phyloP scores from a whole-genome alignment of 192 early-diverging fungal species.

The Gonapodya sp. region DNA sequence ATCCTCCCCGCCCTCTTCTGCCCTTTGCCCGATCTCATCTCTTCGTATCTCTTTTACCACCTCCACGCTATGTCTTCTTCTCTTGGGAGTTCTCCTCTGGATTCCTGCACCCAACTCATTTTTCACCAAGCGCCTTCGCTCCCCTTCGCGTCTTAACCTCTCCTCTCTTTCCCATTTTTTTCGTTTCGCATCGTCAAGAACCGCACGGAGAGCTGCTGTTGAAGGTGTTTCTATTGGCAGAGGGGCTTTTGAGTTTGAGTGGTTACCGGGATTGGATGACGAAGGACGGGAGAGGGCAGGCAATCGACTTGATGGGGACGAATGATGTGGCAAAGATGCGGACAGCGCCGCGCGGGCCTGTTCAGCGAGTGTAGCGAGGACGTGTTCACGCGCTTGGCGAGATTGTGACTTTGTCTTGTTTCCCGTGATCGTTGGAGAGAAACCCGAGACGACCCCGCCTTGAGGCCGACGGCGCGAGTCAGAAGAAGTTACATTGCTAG shows the following conservation, averaged over 20 bases:
- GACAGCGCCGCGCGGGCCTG: too few relatives aligned
- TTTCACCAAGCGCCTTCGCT: too few relatives aligned
- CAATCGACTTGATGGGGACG: too few relatives aligned
- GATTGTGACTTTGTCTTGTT: neutral
- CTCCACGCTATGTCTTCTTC: neutral
- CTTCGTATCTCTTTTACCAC: neutral
- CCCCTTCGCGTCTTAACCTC: neutral
- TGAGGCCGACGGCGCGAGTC: neutral
- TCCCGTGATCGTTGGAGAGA: neutral
- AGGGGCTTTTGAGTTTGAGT: too few relatives aligned
- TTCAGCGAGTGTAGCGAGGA: too few relatives aligned
- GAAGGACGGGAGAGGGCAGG: too few relatives aligned
- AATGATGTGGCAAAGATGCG: too few relatives aligned
- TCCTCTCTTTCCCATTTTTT: neutral
- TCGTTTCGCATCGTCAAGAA: neutral
- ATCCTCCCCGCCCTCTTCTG: neutral
- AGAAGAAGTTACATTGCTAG: neutral
- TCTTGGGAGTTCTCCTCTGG: too few relatives aligned
- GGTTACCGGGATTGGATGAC: too few relatives aligned
- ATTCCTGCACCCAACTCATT: too few relatives aligned
- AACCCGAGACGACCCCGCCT: neutral
- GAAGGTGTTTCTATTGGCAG: too few relatives aligned
- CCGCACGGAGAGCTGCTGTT: too few relatives aligned
- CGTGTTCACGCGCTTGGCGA: neutral
- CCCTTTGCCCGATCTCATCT: neutral